Percentiles rank a stretch among this genome's conserved stretches.
These are phyloP conservation scores for Phytopythium oedochilum DNA, from an alignment of 352 stramenopile species.

Conservation along the genomic window DNA sequence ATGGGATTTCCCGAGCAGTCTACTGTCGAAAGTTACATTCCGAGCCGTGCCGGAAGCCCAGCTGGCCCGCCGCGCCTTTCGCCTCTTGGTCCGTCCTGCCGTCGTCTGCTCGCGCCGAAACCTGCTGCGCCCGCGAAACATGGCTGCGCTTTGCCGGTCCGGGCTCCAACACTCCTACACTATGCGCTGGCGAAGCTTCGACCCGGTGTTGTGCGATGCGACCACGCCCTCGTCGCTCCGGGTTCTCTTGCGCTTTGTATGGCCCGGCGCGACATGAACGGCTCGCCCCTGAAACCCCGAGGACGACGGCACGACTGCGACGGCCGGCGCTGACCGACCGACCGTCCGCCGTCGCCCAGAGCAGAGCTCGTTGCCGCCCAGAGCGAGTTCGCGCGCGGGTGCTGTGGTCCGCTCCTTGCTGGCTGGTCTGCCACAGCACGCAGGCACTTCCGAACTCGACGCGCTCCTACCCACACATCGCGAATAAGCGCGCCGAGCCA, in stretches of 20 bases:
- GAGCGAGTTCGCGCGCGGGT: no score
- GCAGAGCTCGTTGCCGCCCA: neutral
- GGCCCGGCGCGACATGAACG: neutral
- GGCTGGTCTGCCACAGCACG: no score
- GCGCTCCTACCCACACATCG: neutral
- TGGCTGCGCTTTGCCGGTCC: conserved; percentile 1
- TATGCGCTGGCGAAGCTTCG: neutral
- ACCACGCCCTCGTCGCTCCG: neutral
- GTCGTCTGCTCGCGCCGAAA: conserved; percentile 1
- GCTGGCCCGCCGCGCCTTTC: neutral
- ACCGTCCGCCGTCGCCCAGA: neutral
- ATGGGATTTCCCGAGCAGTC: neutral
- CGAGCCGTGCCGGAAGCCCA: neutral
- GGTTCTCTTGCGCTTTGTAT: neutral
- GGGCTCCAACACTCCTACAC: neutral
- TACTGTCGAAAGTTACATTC: neutral
- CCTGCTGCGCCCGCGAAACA: conserved; percentile 3
- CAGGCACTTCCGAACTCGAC: neutral
- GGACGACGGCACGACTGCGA: conserved; percentile 2
- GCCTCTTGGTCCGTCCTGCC: conserved; percentile 2
- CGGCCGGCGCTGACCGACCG: neutral
- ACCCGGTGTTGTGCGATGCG: no score
- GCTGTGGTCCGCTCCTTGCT: no score
- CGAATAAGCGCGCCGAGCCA: neutral
- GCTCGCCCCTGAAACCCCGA: no score